Conservation (phyloP, 2,329 filamentous ascomycete species). For the Tolypocladium endophyticum region DNA sequence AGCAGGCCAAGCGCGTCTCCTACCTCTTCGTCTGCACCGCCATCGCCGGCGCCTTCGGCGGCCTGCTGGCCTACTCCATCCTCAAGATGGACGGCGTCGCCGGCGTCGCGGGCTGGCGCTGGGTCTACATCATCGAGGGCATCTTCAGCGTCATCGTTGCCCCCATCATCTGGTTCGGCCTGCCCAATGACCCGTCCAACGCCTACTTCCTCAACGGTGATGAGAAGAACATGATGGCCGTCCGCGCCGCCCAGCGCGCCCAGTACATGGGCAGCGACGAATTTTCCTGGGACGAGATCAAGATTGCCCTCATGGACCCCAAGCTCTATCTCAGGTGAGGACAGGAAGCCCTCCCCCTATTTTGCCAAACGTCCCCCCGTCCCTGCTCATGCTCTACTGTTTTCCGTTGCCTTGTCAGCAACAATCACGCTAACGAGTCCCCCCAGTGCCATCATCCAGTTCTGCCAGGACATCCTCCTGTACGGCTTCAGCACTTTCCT, state of each 20-base stretch:
- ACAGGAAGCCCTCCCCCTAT: not conserved
- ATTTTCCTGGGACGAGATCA: constrained; percentile 40
- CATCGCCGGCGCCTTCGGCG: constrained; percentile 29
- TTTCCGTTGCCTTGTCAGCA: not conserved
- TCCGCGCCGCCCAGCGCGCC: constrained; percentile 31
- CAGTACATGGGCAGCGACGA: constrained; percentile 37
- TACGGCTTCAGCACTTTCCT: constrained; percentile 51
- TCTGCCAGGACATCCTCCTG: constrained; percentile 39
- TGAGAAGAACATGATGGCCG: constrained; percentile 38
- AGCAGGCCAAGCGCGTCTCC: constrained; percentile 44
- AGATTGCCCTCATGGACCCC: constrained; percentile 33
- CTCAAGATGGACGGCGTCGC: constrained; percentile 33
- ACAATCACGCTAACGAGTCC: not conserved
- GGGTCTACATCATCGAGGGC: constrained; percentile 41
- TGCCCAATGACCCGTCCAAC: constrained; percentile 33
- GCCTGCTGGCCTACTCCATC: constrained; percentile 35
- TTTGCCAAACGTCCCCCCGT: not conserved
- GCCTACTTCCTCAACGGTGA: constrained; percentile 38
- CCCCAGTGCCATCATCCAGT: constrained; percentile 29
- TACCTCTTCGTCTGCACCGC: constrained; percentile 38
- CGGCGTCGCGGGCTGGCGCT: constrained; percentile 35
- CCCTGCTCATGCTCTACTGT: too few species aligned
- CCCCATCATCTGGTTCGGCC: constrained; percentile 31
- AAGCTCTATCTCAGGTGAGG: constrained; percentile 38
- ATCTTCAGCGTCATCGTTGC: constrained; percentile 30